Evolutionary conservation across 495 filamentous ascomycete species (phyloP).

Genomic region (Cetradonia linearis): DNA sequence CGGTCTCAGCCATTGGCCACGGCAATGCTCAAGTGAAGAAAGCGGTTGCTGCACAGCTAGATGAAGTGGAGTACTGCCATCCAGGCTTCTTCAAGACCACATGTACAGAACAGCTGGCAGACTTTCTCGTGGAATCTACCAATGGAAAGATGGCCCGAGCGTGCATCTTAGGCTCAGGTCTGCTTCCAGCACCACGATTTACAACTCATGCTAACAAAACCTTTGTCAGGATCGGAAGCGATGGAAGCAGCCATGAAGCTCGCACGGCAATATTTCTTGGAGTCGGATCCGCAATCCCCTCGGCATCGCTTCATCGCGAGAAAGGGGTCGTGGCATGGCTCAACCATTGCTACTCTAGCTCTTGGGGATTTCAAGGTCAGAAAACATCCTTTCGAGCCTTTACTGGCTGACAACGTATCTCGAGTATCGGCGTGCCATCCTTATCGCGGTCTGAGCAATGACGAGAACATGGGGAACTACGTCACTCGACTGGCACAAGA

Average conservation of each 20-base stretch:
- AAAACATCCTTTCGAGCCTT: constrained; percentile 51
- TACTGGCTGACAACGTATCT: constrained; percentile 50
- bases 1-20: constrained; percentile 44
- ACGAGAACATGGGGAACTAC: constrained; percentile 39
- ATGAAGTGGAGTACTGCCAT: constrained; percentile 35
- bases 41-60: constrained; percentile 33
- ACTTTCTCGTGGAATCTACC: constrained; percentile 37
- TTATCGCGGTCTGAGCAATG: constrained; percentile 41
- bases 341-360: constrained; percentile 54
- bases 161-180: constrained; percentile 48
- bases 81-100: constrained; percentile 36
- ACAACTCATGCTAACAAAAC: constrained; percentile 21
- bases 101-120: constrained; percentile 34
- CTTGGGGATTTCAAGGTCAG: constrained; percentile 53
- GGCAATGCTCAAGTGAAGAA: constrained; percentile 35
- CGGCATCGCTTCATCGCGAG: constrained; percentile 54
- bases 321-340: constrained; percentile 64
- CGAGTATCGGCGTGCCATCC: constrained; percentile 60
- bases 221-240: constrained; percentile 50
- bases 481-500: constrained; percentile 34
- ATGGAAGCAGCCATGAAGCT: constrained; percentile 59
- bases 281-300: constrained; percentile 38
- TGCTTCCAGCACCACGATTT: constrained; percentile 25
- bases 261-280: constrained; percentile 51
- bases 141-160: constrained; percentile 36